Base-by-base conservation (phyloP, 2,329 filamentous ascomycete species). In the Beauveria sp. region DNA sequence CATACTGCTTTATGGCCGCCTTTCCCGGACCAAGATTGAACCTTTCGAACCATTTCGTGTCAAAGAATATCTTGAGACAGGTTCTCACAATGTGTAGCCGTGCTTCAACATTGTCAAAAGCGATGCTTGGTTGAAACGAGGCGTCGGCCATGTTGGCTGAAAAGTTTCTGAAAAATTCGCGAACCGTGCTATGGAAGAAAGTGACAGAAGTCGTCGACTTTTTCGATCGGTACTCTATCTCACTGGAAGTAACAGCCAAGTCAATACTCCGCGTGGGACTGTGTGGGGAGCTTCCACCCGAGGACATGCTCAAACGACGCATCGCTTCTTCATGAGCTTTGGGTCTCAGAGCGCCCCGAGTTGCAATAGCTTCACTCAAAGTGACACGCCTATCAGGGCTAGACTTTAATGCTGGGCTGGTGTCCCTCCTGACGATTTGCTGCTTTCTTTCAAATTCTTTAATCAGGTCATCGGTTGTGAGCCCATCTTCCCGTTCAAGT, bases 401-500 rank as follows among this genome's bases (percentile, higher is more conserved):
- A 5, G 28, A 55, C n/a, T 34, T 61, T 18, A 40, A 34, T 14
- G 12, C 24, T 12, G 59, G 59, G 18, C 51, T 55, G 12, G 46
- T 43, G 16, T 55, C 42, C 5, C 50, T 28, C 46, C 64, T 63
- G 9, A 46, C 1, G n/a, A 45, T 3, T 34, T 71, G 68, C 16
- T 70, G 69, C 9, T 67, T 68, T 18, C 69, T 67, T 50, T 77
- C 74, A 53, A 72, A 67, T n/a, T 75, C 72, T 18, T 74, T 74
- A 42, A 76, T 68, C 1, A 77, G 66, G 49, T 78, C 76, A 18
- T 77, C 74, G 0, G 76, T 78, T 0, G 76, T 75, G 10, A 76
- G 64, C 0, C 76, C 77, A 51, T 80, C 78, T 40, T 79, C 76
- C 0, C 78, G 70, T 54, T 76, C 72, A 0, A 80, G 70, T 7